Base-by-base conservation (phyloP, 495 filamentous ascomycete species). In the Daldinia childiae region DNA sequence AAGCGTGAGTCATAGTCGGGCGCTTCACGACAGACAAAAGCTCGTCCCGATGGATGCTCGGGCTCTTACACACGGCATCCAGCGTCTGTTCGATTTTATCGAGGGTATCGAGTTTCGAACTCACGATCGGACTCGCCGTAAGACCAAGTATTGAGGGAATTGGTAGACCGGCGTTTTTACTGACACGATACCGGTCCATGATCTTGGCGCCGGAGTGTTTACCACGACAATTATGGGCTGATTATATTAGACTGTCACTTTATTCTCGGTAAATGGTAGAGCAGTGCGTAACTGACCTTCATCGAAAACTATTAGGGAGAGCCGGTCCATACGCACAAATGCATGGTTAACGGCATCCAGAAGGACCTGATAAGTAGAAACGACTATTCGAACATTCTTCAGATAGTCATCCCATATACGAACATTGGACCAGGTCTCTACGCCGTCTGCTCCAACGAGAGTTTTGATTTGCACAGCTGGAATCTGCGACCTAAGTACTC, bases 261-360 rank as follows among this genome's bases (percentile, higher is more conserved):
- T 32, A 7, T 68, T 56, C 26, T 62, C 15, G 45, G 32, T 6
- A 15, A 30, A 11, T 27, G 1, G 15, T 6, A 55, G 26, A 12
- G 38, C 29, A 21, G 45, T 15, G 34, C 26, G 17, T 55, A 30
- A 72, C 81, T 54, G 74, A 94, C 93, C 93, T 88, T 99, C 95
- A 74, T 99, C 95, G 66, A 97, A 94, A 0, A 98, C 84, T 21
- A 99, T 79, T 1, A 99, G 80, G 19, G 88, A 80, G 32, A 98
- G 75, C 0, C 83, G 81, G 1, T 83, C 76, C 68, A 98, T 87
- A 17, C 74, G 82, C 7, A 98, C 89, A 76, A 97, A 97, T 0
- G 86, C 93, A 81, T 97, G 94, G 8, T 79, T 82, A 56, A 96
- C 81, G 2, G 94, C 93, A 81, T 97, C 93, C 6, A 88, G 78